Base-by-base conservation (phyloP, 1,139 yeast species). In the Suhomyces terraborum region DNA sequence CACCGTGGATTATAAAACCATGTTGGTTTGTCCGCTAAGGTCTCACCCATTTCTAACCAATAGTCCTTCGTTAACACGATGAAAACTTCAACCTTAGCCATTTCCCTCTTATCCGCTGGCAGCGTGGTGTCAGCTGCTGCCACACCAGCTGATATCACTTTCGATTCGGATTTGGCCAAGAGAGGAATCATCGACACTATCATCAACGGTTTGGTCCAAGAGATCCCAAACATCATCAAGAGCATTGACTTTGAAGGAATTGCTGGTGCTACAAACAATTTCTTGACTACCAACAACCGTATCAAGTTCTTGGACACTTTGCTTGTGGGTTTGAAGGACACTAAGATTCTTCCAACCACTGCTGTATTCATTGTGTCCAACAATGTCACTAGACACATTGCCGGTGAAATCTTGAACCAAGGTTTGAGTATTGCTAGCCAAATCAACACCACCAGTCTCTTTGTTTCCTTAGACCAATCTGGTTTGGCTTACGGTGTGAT, bases 401-500 rank as follows among this genome's bases (percentile, higher is more conserved):
- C 59, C 18, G 47, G 49, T 17, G 47, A 46, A 8, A 42, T 56
- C 8, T 49, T 61, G 28, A 54, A 50, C 26, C 52, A 51, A 9
- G 52, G 55, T 7, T 50, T 62, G 36, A 42, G 39, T 10, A 52
- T 53, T 17, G 36, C 41, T 19, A 55, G 53, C 4, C 42, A 51
- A 9, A 40, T 58, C 40, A 62, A 66, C 48, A 46, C 62, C 29
- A 65, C 69, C 18, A 48, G 56, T n/a, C 50, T 66, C 22, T 64
- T 62, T 47, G 59, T 54, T 33, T 69, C 69, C 7, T 62, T 66
- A 42, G 68, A 65, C 45, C 49, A 59, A 43, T 64, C 70, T 14
- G 64, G 64, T 4, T 61, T 66, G 46, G 66, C 60, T n/a, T 66
- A 66, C 43, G 52, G 59, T 3, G 46, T 64, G 32, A 51, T 66